A percentile compares a stretch with the other conserved stretches of the same genome.
Conservation (phyloP, 139 green algal species). For the Desmodesmus armatus region DNA sequence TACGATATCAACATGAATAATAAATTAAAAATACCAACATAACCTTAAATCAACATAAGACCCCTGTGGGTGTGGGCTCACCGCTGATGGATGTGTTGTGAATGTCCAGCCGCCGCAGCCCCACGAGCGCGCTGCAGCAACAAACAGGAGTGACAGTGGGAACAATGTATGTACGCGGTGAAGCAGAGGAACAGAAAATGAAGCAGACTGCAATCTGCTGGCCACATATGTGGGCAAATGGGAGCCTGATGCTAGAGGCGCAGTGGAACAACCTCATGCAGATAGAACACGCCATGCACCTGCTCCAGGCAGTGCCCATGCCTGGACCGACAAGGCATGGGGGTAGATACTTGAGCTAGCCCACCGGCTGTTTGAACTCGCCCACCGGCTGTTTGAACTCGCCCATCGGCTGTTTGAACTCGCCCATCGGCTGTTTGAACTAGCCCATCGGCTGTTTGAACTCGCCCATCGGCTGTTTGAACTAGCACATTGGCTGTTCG, state of each 20-base stretch:
- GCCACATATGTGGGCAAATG: neutral
- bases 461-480: neutral
- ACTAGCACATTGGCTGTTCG: neutral
- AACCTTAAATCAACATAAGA: neutral
- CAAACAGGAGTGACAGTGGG: neutral
- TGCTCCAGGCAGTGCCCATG: neutral
- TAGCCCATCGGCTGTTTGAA: neutral
- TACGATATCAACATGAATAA: neutral
- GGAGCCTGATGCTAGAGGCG: neutral
- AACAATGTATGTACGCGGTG: too few relatives aligned
- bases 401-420: too few relatives aligned
- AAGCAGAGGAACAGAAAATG: too few relatives aligned
- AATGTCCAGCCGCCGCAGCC: slow-evolving; percentile 22
- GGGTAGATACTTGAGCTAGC: too few relatives aligned
- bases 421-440: neutral
- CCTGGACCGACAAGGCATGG: too few relatives aligned
- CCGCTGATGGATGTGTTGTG: slow-evolving; percentile 34
- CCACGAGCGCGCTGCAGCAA: slow-evolving; percentile 8
- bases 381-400: too few relatives aligned
- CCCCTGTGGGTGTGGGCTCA: neutral
- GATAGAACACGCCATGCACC: neutral
- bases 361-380: too few relatives aligned
- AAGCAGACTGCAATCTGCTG: neutral
- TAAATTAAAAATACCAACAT: neutral
- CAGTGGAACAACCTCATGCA: neutral